These are phyloP conservation scores for Obba rivulosa DNA, from an alignment of 768 basidiomycete genomes.

Conservation along the genomic window DNA sequence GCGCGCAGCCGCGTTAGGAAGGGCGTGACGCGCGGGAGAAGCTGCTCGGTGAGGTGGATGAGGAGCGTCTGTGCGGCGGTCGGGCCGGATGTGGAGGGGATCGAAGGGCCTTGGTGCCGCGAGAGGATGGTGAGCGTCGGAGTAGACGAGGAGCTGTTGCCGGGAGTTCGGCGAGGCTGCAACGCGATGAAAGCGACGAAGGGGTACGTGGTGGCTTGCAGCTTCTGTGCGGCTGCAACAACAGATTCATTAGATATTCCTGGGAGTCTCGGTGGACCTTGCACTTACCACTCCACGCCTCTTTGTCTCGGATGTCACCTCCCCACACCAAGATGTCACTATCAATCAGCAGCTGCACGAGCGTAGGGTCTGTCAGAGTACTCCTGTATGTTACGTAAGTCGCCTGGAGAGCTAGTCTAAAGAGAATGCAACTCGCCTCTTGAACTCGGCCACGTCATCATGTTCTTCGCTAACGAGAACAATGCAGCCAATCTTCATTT, in stretches of 20 bases:
- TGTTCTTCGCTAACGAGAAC: slow-evolving; percentile 87
- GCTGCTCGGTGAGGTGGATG: slow-evolving; percentile 59
- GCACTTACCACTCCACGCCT: slow-evolving; percentile 68
- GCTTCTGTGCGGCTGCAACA: slow-evolving; percentile 53
- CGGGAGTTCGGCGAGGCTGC: slow-evolving; percentile 56
- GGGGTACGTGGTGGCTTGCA: slow-evolving; percentile 88
- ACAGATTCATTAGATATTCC: neutral
- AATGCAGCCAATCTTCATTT: slow-evolving; percentile 70
- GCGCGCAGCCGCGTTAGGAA: slow-evolving; percentile 62
- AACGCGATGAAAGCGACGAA: slow-evolving; percentile 90
- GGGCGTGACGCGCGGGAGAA: slow-evolving; percentile 77
- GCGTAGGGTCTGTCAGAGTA: slow-evolving; percentile 68
- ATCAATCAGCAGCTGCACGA: slow-evolving; percentile 64
- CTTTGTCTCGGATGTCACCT: slow-evolving; percentile 79
- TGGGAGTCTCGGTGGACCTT: neutral
- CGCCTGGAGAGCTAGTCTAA: neutral
- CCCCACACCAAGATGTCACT: slow-evolving; percentile 87
- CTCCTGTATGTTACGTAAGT: slow-evolving; percentile 34
- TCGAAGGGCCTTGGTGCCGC: slow-evolving; percentile 68
- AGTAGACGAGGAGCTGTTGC: slow-evolving; percentile 29
- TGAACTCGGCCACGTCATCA: slow-evolving; percentile 84
- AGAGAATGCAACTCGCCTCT: slow-evolving; percentile 44
- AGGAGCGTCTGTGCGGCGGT: slow-evolving; percentile 63
- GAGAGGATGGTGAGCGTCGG: slow-evolving; percentile 77
- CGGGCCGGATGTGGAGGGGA: slow-evolving; percentile 38